Evolutionary conservation across 176 grass and related monocot species (phyloP).

Genomic region (Neostapfia colusana): DNA sequence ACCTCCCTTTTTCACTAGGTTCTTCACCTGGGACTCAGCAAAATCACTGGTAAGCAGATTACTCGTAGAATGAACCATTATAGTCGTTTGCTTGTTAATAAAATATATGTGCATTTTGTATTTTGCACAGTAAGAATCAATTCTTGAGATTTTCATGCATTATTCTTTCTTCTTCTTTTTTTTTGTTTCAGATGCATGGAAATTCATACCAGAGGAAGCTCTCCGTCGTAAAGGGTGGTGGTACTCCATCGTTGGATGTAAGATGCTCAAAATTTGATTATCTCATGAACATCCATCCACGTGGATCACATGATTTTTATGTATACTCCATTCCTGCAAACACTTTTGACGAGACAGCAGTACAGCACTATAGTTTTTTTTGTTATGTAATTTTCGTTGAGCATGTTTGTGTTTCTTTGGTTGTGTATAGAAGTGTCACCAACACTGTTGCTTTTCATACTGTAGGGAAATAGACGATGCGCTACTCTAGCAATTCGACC

Average conservation of each 20-base stretch:
- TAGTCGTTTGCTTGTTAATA: conserved; percentile 21
- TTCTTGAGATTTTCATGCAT: conserved; percentile 5
- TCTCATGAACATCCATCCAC: background rate
- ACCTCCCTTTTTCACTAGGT: conserved; percentile 81
- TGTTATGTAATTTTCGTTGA: conserved; percentile 7
- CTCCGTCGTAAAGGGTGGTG: conserved; percentile 68
- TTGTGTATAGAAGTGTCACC: conserved; percentile 1
- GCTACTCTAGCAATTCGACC: too few species aligned
- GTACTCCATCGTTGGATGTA: conserved; percentile 70
- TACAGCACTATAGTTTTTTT: background rate
- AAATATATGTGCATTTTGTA: conserved; percentile 10
- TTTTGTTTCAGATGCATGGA: conserved; percentile 72
- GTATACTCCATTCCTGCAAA: conserved; percentile 11
- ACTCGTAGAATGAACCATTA: conserved; percentile 8
- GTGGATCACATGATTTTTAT: background rate
- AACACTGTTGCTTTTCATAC: conserved; percentile 11
- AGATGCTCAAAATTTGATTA: conserved; percentile 30
- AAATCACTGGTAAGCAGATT: conserved; percentile 68
- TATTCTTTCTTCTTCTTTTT: conserved; percentile 1
- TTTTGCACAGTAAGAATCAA: conserved; percentile 13
- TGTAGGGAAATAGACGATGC: too few species aligned
- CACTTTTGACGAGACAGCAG: background rate
- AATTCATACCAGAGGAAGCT: conserved; percentile 95
- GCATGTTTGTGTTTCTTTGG: conserved; percentile 1
- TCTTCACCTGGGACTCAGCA: conserved; percentile 78